Evolutionary conservation across 495 filamentous ascomycete species (phyloP), one percentile per base, ranked within the genome.

Genomic region (Penicillium fimorum): DNA sequence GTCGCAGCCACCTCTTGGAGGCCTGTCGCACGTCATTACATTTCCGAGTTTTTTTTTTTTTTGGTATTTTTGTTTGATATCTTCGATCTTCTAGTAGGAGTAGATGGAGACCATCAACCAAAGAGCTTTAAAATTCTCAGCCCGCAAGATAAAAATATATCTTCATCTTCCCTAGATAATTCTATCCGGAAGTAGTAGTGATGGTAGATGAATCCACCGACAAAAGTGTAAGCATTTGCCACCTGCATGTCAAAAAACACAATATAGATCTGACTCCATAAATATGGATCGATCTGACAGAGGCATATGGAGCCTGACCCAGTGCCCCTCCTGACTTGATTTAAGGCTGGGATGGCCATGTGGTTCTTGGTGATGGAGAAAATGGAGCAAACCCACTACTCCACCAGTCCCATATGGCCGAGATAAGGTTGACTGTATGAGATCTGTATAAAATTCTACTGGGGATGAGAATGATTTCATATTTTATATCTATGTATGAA

Each of bases 361-460:
- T 62, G 62, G 59, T 33, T 55, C 60, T 50, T 52, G 50, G 33
- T 22, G 53, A 64, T 56, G 61, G 56, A 55, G 62, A 11, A 11
- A 43, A 59, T 62, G 62, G 62, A 43, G 51, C 48, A 41, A 52
- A 41, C n/a, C 38, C 49, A 52, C 53, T 54, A 27, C 62, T 65
- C 62, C 59, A 65, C 59, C 49, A 47, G 59, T 47, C 45, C 62
- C 62, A 55, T 46, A 25, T 61, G 58, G 42, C 52, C 56, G 42
- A 13, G 12, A 47, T 29, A 38, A 40, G 15, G 18, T 24, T 41
- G 13, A 30, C 51, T 54, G 33, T 33, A 53, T 35, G 50, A n/a
- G 20, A 9, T 8, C 45, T 4, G 25, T 50, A 33, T 29, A 13
- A 27, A 13, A 45, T 15, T 13, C 13, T 45, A 27, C 12, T 12